A percentile compares a stretch with the other conserved stretches of the same genome.
phyloP scores from a whole-genome alignment of 1,139 yeast genomes.

The Kodamaea arcana region DNA sequence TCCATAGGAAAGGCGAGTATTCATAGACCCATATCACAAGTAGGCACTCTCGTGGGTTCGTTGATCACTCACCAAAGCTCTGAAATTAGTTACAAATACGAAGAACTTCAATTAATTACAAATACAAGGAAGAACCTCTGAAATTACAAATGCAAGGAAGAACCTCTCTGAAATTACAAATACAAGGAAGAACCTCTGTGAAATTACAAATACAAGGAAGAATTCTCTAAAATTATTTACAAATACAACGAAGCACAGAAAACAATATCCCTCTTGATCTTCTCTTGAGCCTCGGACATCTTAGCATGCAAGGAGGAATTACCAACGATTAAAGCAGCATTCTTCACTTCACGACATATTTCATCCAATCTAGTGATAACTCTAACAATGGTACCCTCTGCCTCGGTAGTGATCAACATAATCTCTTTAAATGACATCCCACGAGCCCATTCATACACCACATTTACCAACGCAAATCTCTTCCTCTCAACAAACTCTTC shows the following conservation, averaged over 20 bases:
- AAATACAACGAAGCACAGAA: constrained; percentile 93
- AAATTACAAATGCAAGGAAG: no score
- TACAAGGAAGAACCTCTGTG: no score
- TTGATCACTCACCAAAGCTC: no score
- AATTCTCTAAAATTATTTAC: constrained; percentile 17
- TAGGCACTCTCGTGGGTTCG: no score
- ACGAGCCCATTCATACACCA: constrained; percentile 97
- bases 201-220: no score
- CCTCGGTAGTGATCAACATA: constrained; percentile 82
- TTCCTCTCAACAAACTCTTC: constrained; percentile 77
- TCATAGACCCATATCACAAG: no score
- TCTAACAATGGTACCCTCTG: constrained; percentile 97
- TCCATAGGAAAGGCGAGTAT: no score
- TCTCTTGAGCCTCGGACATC: constrained; percentile 90
- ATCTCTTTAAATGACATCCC: constrained; percentile 90
- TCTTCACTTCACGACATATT: constrained; percentile 89
- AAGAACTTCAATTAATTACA: no score
- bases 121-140: no score
- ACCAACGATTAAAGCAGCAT: constrained; percentile 92
- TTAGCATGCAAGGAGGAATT: constrained; percentile 83
- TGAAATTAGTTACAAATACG: no score
- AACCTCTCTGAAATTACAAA: no score
- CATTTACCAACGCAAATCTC: constrained; percentile 86
- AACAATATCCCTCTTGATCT: constrained; percentile 92
- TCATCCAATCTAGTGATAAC: constrained; percentile 94